These are phyloP conservation scores for Aspergillus sp. DNA, from an alignment of 2,329 filamentous ascomycete genomes.

Conservation along the genomic window DNA sequence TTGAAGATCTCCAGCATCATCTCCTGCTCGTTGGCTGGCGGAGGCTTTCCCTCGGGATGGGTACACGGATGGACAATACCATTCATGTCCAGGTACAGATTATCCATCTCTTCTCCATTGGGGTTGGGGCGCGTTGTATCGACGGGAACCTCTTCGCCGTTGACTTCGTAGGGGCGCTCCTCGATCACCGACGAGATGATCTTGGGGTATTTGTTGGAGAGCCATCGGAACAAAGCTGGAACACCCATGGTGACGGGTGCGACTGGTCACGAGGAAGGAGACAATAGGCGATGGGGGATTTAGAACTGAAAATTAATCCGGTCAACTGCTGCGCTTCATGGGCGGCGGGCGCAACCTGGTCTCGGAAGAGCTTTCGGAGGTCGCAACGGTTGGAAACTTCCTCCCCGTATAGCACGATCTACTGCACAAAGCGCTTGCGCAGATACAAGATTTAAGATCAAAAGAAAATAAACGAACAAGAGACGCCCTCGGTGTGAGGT, in stretches of 20 bases:
- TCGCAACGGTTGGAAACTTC: background rate
- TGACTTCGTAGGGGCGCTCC: slow-evolving; percentile 75
- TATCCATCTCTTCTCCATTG: slow-evolving; percentile 97
- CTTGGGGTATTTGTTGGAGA: slow-evolving; percentile 95
- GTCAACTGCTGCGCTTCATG: slow-evolving; percentile 14
- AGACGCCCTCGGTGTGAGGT: background rate
- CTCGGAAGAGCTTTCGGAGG: background rate
- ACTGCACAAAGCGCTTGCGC: background rate
- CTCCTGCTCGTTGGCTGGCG: slow-evolving; percentile 91
- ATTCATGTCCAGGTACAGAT: slow-evolving; percentile 98
- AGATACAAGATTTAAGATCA: background rate
- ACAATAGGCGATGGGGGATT: background rate
- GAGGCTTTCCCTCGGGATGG: slow-evolving; percentile 88
- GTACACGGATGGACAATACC: slow-evolving; percentile 99
- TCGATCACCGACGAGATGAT: slow-evolving; percentile 91
- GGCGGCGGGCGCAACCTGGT: slow-evolving; percentile 8
- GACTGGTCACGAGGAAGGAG: background rate
- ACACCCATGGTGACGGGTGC: slow-evolving; percentile 69
- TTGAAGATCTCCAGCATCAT: slow-evolving; percentile 99
- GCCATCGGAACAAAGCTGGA: slow-evolving; percentile 91
- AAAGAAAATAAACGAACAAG: background rate
- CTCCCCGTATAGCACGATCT: background rate
- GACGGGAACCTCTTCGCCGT: slow-evolving; percentile 80
- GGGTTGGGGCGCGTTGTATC: slow-evolving; percentile 84
- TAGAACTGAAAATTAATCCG: slow-evolving; percentile 8